Evolutionary conservation across 805 yeast species (phyloP), one percentile per base, ranked within the genome.

Genomic region (Kodamaea sagamina): DNA sequence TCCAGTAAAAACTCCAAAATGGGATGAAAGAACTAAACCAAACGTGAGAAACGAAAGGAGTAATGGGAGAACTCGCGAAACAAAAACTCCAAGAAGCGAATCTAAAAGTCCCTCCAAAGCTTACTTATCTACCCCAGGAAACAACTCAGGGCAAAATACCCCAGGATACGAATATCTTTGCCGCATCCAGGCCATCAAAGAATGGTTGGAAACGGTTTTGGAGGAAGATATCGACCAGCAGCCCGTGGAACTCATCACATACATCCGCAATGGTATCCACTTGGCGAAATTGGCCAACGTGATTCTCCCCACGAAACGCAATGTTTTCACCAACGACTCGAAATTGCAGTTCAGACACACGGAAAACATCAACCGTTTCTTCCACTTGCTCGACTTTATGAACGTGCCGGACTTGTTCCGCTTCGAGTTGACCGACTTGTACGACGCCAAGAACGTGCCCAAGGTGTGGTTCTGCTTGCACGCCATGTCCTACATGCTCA

Each of bases 381-480:
- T 92, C 59, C 71, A 75, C 15, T 77, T 92, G 43, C 69, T 89
- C 22, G 83, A 79, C 43, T 77, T 71, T 46, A 74, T 89, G 47
- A 82, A 79, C 19, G 81, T 93, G 51, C 99, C 98, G 0, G 90
- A 87, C 44, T 74, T 89, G 42, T 93, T 90, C 61, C 77, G 86
- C 38, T 93, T 93, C 59, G 99, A 92, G 60, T 76, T 90, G 46
- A 89, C 96, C 3, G 99, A 93, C 63, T 72, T 93, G 27, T 93
- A 89, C 64, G 97, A 93, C 58, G 84, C 84, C 57, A 90, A 89
- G 56, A 86, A 92, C 58, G 78, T 90, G 15, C 98, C 98, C 11
- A 90, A 88, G 58, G 98, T 93, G 18, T 85, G 93, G 59, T 89
- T 89, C 63, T 90, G 97, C 53, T 65, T 93, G 27, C 97, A 92